These are phyloP conservation scores for Termitomyces heimii DNA, from an alignment of 768 basidiomycete species.

Conservation along the genomic window DNA sequence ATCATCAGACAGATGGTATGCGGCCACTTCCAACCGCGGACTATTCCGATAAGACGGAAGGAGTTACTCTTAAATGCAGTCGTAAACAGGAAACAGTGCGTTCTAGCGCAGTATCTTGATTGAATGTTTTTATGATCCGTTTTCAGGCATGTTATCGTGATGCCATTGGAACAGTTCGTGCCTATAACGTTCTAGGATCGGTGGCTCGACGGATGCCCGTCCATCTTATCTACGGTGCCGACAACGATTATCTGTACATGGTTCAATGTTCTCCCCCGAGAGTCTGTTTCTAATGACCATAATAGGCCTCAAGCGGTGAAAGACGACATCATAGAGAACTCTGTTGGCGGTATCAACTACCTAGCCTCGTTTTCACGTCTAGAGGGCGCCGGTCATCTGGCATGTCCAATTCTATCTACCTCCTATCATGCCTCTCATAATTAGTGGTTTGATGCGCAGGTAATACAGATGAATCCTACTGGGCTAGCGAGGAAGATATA, in stretches of 20 bases:
- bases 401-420: constrained; percentile 13
- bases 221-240: constrained; percentile 41
- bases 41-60: constrained; percentile 37
- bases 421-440: not conserved
- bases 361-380: constrained; percentile 32
- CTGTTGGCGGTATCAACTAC: constrained; percentile 27
- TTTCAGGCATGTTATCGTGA: constrained; percentile 40
- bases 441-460: constrained; percentile 12
- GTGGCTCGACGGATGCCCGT: constrained; percentile 29
- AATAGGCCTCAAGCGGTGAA: constrained; percentile 28
- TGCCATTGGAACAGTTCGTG: constrained; percentile 21
- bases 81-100: constrained; percentile 39
- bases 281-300: not conserved
- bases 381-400: constrained; percentile 35
- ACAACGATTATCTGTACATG: constrained; percentile 37
- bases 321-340: constrained; percentile 27
- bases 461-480: constrained; percentile 24
- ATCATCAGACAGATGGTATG: constrained; percentile 35
- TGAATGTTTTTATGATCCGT: not conserved
- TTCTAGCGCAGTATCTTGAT: not conserved
- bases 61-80: constrained; percentile 44
- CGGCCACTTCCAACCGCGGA: constrained; percentile 32
- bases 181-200: constrained; percentile 25
- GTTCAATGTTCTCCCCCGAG: not conserved
- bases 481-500: constrained; percentile 28